phyloP scores from a whole-genome alignment of 2,329 filamentous ascomycete species.

The Neocucurbitaria cava region DNA sequence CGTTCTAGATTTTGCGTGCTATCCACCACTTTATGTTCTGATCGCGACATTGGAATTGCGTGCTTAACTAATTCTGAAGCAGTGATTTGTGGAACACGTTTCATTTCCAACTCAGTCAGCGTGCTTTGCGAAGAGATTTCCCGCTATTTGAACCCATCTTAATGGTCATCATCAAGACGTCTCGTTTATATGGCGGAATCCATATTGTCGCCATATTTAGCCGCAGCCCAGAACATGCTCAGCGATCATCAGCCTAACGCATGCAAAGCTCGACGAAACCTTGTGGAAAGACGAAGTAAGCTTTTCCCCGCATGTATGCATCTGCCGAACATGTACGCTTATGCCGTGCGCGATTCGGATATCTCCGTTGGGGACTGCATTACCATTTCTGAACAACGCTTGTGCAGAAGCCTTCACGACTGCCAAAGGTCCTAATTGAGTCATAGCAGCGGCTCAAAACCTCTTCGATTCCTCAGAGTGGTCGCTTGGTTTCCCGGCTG shows the following conservation, averaged over 20 bases:
- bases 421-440: not conserved
- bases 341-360: slow-evolving; percentile 15
- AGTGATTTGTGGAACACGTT: not conserved
- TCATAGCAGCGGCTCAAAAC: not conserved
- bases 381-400: not conserved
- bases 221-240: slow-evolving; percentile 32
- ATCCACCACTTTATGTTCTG: not conserved
- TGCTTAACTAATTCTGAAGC: slow-evolving; percentile 2
- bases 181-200: slow-evolving; percentile 14
- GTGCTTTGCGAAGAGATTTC: slow-evolving; percentile 5
- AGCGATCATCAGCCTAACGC: slow-evolving; percentile 16
- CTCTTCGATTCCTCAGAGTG: not conserved
- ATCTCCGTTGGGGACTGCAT: slow-evolving; percentile 6
- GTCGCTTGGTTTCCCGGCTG: not conserved
- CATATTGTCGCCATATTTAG: slow-evolving; percentile 36
- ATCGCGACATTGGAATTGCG: slow-evolving; percentile 3
- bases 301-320: slow-evolving; percentile 41
- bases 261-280: slow-evolving; percentile 14
- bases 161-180: slow-evolving; percentile 9
- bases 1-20: not conserved
- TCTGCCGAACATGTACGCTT: slow-evolving; percentile 34
- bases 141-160: slow-evolving; percentile 5
- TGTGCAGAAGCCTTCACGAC: not conserved
- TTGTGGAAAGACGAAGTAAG: slow-evolving; percentile 28
- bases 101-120: not conserved